These are phyloP conservation scores for Bretziella fagacearum DNA, from an alignment of 2,329 filamentous ascomycete species.

Conservation along the genomic window DNA sequence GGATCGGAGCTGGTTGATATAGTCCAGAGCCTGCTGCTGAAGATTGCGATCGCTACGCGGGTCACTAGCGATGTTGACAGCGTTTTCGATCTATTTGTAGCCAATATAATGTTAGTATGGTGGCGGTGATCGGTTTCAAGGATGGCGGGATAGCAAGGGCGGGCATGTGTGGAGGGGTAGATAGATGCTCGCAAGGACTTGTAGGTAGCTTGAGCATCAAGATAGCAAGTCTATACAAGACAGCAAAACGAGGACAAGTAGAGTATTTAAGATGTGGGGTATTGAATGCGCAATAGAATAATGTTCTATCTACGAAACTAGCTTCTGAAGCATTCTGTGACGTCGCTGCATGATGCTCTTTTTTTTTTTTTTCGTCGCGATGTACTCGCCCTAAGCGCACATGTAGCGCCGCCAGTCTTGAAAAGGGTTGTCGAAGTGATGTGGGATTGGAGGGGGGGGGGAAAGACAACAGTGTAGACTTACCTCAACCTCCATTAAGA, in stretches of 20 bases:
- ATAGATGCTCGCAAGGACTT: slow-evolving; percentile 16
- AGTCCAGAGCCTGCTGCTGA: slow-evolving; percentile 70
- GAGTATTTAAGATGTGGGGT: not conserved
- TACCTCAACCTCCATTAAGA: slow-evolving; percentile 14
- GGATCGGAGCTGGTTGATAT: slow-evolving; percentile 58
- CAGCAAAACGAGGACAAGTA: not conserved
- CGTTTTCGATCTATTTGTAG: slow-evolving; percentile 63
- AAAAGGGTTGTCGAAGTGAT: not conserved
- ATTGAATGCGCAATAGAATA: not conserved
- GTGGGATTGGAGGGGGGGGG: not conserved
- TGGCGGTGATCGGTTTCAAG: not conserved
- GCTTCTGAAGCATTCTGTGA: not conserved
- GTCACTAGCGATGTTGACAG: slow-evolving; percentile 86
- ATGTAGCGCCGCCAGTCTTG: not conserved
- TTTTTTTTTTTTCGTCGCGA: not conserved
- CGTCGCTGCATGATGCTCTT: slow-evolving; percentile 1
- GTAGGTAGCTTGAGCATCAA: not conserved
- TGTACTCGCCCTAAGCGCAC: slow-evolving; percentile 3
- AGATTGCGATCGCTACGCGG: slow-evolving; percentile 57
- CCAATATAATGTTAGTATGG: not conserved
- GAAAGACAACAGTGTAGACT: no score
- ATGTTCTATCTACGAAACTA: slow-evolving; percentile 1
- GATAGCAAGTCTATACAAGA: not conserved
- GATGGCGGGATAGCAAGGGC: not conserved
- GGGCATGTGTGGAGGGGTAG: slow-evolving; percentile 15